A percentile compares a stretch with the other conserved stretches of the same genome.
Conservation (phyloP, 1,284 basidiomycete species). For the Porogramme epimiltina region DNA sequence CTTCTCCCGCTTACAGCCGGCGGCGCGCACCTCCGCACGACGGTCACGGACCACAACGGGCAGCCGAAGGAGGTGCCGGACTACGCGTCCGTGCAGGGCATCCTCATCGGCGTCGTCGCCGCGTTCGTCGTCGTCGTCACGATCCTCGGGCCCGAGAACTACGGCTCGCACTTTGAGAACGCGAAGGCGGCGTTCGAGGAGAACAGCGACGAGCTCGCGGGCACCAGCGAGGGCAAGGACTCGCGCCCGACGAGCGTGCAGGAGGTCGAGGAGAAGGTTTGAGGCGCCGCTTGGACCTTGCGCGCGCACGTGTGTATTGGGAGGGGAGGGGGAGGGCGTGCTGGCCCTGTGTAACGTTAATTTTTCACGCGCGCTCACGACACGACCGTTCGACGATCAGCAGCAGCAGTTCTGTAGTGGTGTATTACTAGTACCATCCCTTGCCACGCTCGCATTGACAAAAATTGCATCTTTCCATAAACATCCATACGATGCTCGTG, state of each 20-base stretch:
- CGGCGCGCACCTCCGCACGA: slow-evolving; percentile 58
- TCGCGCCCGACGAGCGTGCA: slow-evolving; percentile 14
- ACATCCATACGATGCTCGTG: no score
- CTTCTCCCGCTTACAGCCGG: slow-evolving; percentile 47
- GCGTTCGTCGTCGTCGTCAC: slow-evolving; percentile 71
- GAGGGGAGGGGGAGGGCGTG: no score
- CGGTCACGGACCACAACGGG: slow-evolving; percentile 48
- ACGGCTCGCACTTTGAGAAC: slow-evolving; percentile 83
- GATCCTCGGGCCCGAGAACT: slow-evolving; percentile 75
- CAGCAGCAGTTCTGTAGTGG: no score
- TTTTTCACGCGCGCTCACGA: no score
- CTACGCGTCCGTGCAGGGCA: slow-evolving; percentile 87
- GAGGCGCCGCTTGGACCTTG: no score
- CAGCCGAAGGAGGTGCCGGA: slow-evolving; percentile 58
- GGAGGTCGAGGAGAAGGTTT: neutral
- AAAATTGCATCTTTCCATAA: no score
- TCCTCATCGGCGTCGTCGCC: slow-evolving; percentile 80
- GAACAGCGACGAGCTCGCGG: slow-evolving; percentile 45
- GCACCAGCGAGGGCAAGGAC: slow-evolving; percentile 8
- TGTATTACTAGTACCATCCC: no score
- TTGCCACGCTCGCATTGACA: no score
- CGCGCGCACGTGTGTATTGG: no score
- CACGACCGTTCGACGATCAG: no score
- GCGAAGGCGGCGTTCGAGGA: slow-evolving; percentile 79
- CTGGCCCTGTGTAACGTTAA: no score